phyloP scores from a whole-genome alignment of 306 rosid genomes.

The Vigna mungo region DNA sequence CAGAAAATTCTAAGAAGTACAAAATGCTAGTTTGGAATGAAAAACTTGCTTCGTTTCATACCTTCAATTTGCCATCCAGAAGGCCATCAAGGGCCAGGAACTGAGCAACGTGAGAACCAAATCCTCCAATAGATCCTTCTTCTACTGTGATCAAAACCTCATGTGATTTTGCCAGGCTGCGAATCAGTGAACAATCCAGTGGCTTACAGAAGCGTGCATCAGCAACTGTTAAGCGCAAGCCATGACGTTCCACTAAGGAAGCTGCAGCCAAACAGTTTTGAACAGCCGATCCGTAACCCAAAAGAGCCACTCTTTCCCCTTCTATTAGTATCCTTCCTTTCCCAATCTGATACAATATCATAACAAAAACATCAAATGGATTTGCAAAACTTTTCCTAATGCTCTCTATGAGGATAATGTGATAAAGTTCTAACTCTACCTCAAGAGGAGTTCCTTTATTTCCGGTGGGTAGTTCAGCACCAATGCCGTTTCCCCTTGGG shows the following conservation, averaged over 20 bases:
- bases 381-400: constrained; percentile 5
- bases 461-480: constrained; percentile 75
- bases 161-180: constrained; percentile 83
- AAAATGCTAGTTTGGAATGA: not conserved
- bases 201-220: constrained; percentile 99
- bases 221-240: constrained; percentile 68
- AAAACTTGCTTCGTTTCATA: constrained; percentile 31
- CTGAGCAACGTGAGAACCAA: constrained; percentile 95
- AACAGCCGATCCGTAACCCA: constrained; percentile 89
- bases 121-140: constrained; percentile 98
- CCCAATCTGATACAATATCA: constrained; percentile 69
- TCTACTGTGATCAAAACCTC: constrained; percentile 86
- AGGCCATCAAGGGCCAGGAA: constrained; percentile 98
- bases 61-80: constrained; percentile 86
- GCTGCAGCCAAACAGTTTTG: constrained; percentile 89
- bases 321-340: constrained; percentile 79
- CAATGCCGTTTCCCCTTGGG: constrained; percentile 94
- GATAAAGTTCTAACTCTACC: constrained; percentile 47
- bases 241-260: constrained; percentile 59
- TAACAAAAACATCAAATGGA: constrained; percentile 39
- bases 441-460: constrained; percentile 83
- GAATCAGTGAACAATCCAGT: constrained; percentile 74
- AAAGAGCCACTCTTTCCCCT: constrained; percentile 95
- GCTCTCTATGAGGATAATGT: not conserved
- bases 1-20: not conserved